Evolutionary conservation across 371 early-diverging fungal species (phyloP), one percentile per base, ranked within the genome.

Genomic region (Circinella minor): DNA sequence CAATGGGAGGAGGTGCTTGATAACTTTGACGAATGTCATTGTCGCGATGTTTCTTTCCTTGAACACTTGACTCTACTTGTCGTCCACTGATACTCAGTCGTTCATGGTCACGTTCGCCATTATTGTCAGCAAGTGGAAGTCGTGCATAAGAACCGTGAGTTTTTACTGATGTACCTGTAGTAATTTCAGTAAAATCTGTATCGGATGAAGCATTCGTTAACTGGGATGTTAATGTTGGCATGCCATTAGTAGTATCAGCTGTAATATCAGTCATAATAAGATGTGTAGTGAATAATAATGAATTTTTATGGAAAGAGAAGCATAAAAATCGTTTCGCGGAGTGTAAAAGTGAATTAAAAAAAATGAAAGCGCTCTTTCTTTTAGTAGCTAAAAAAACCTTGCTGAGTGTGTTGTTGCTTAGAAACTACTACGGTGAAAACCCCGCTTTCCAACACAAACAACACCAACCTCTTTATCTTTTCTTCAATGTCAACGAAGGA

Each of bases 1-100:
- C 51, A n/a, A 51, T n/a, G 36, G 81, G 83, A 15, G 71, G 65
- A 8, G 36, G 18, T 34, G 57, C 57, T 38, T 65, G 61, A 60
- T 72, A 72, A 39, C 61, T 60, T 36, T 51, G 27, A 36, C 68
- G 73, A 46, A 72, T 72, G 1, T 70, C 61, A 18, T 57, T 57
- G 57, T 18, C 57, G 14, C 57, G 57, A 57, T 43, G 43, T 43
- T 57, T 57, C 38, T 46, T 63, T 63, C 47, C 11, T 63, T 34
- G 63, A 17, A 51, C 38, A 65, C 54, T 54, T 38, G 49, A 48
- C 15, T 46, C 47, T 1, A 27, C 27, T 37, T 43, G 49, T 11
- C 43, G 43, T 47, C 46, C 63, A 8, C 27, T 57, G 57, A 34
- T 34, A 57, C 57, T 57, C 57, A 37, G 48, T 43, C 38, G 37